Conservation (phyloP, 495 filamentous ascomycete genomes). For the Lasiosphaeria miniovina region DNA sequence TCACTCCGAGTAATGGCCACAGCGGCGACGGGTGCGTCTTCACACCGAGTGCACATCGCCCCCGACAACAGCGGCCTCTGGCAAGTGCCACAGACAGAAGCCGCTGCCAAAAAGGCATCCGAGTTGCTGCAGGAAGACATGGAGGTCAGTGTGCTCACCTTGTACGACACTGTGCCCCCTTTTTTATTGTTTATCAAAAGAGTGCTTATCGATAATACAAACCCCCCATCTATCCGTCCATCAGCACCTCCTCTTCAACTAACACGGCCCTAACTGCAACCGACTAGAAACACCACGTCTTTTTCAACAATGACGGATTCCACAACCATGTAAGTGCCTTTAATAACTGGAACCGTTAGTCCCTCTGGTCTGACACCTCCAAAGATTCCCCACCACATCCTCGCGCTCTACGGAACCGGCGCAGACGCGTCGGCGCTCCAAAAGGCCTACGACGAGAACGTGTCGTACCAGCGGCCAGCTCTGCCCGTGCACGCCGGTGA, state of each 20-base stretch:
- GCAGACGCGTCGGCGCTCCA: conserved; percentile 56
- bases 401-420: conserved; percentile 74
- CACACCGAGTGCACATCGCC: conserved; percentile 58
- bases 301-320: conserved; percentile 66
- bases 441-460: conserved; percentile 57
- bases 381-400: conserved; percentile 70
- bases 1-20: conserved; percentile 43
- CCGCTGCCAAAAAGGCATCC: conserved; percentile 57
- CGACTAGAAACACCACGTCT: conserved; percentile 64
- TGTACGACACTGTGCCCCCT: background rate
- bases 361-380: conserved; percentile 8
- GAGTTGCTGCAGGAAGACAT: conserved; percentile 73
- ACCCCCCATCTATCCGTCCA: background rate
- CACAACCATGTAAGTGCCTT: conserved; percentile 57
- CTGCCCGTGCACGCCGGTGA: conserved; percentile 38
- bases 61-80: conserved; percentile 58
- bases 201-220: too few species aligned
- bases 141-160: conserved; percentile 35
- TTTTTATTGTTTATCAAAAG: background rate
- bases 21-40: conserved; percentile 37
- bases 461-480: conserved; percentile 56
- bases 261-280: conserved; percentile 1
- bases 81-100: conserved; percentile 49
- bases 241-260: background rate
- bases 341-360: too few species aligned